Percentiles rank a stretch among this genome's conserved stretches.
Conservation (phyloP, 305 asterid species). For the Fraxinus platypoda region DNA sequence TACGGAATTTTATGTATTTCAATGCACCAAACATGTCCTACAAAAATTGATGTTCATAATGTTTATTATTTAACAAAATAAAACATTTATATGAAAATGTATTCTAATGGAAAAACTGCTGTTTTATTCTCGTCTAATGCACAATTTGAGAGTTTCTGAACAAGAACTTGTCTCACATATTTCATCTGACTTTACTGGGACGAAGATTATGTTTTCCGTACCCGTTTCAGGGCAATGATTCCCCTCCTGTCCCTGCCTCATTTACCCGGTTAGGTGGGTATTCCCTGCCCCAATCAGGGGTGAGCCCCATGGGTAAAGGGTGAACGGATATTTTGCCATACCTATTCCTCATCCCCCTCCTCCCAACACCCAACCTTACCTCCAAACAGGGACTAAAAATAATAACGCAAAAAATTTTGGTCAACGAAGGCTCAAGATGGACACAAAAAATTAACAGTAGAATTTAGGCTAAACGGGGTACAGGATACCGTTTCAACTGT, state of each 20-base stretch:
- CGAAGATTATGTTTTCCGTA: too few relatives aligned
- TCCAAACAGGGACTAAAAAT: neutral
- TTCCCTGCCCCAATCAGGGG: too few relatives aligned
- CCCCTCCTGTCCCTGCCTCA: too few relatives aligned
- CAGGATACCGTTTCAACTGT: neutral
- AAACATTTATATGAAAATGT: neutral
- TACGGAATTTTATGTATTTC: neutral
- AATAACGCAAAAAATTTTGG: too few relatives aligned
- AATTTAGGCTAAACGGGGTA: neutral
- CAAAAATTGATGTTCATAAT: neutral
- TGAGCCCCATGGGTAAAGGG: too few relatives aligned
- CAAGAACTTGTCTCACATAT: neutral
- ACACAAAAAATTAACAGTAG: neutral
- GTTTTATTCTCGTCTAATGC: neutral
- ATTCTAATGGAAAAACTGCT: neutral
- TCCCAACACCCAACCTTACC: neutral
- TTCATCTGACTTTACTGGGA: neutral
- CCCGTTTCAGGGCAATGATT: too few relatives aligned
- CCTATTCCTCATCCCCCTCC: neutral
- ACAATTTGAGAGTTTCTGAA: neutral
- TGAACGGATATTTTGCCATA: too few relatives aligned
- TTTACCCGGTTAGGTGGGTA: too few relatives aligned
- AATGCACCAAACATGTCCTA: neutral
- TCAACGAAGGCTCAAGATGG: too few relatives aligned
- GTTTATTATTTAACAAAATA: neutral